Evolutionary conservation across 148 eudicot genomes (phyloP).

Genomic region (Suaeda aralocaspica): DNA sequence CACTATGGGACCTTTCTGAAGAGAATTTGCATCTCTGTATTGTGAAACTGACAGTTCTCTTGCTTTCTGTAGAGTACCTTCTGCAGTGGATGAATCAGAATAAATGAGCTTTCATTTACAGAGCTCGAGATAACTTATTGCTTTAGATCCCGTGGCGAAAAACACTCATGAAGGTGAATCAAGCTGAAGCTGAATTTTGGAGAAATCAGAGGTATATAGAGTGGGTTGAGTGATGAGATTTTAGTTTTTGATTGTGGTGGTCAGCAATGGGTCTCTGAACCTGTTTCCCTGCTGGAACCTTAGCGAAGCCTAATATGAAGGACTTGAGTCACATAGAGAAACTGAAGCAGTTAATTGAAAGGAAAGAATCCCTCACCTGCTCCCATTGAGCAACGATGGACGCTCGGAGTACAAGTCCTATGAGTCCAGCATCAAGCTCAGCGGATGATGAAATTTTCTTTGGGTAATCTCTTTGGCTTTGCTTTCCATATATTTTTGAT

Average conservation of each 20-base stretch:
- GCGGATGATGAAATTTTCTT: constrained; percentile 73
- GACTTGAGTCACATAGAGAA: constrained; percentile 79
- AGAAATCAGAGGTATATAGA: constrained; percentile 88
- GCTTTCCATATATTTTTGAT: too few species aligned
- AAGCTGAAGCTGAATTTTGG: constrained; percentile 97
- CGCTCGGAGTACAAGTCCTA: constrained; percentile 70
- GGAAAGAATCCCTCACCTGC: constrained; percentile 79
- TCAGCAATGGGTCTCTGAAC: constrained; percentile 99
- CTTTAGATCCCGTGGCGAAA: constrained; percentile 75
- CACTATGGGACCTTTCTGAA: not conserved
- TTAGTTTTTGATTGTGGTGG: constrained; percentile 98
- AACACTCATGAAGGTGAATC: constrained; percentile 71
- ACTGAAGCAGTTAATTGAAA: constrained; percentile 67
- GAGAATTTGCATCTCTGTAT: not conserved
- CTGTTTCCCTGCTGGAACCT: constrained; percentile 89
- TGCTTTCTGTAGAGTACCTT: constrained; percentile 50
- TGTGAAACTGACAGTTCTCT: not conserved
- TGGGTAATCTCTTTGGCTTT: constrained; percentile 52
- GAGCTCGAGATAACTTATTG: constrained; percentile 90
- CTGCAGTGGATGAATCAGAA: constrained; percentile 44
- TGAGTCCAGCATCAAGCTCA: constrained; percentile 93
- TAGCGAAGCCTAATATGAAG: constrained; percentile 83
- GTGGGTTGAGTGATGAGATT: constrained; percentile 97
- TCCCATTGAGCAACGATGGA: constrained; percentile 99
- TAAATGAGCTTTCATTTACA: constrained; percentile 69